phyloP scores from a whole-genome alignment of 2,329 filamentous ascomycete genomes.

The Eurotiales sp. region DNA sequence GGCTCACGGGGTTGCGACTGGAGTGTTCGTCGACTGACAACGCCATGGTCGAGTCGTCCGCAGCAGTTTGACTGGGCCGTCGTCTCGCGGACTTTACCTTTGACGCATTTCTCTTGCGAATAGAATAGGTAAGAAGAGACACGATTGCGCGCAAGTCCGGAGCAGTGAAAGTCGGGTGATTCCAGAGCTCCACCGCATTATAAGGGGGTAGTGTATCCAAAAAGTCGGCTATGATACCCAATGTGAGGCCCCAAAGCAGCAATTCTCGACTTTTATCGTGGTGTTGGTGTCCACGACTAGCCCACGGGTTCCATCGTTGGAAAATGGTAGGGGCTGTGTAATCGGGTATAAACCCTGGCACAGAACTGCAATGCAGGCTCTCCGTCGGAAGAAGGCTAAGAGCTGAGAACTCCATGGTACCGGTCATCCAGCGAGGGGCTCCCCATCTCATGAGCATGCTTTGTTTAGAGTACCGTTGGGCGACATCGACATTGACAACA shows the following conservation, averaged over 20 bases:
- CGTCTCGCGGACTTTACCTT: slow-evolving; percentile 30
- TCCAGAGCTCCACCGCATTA: slow-evolving; percentile 60
- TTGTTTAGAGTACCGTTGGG: slow-evolving; percentile 56
- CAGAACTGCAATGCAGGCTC: slow-evolving; percentile 55
- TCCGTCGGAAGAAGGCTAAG: slow-evolving; percentile 60
- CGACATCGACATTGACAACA: slow-evolving; percentile 61
- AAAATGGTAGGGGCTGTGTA: slow-evolving; percentile 19
- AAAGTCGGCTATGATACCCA: slow-evolving; percentile 65
- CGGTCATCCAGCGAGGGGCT: slow-evolving; percentile 55
- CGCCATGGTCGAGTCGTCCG: slow-evolving; percentile 34
- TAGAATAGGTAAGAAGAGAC: slow-evolving; percentile 56
- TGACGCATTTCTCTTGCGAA: slow-evolving; percentile 50
- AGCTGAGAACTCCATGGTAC: slow-evolving; percentile 65
- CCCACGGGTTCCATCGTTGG: slow-evolving; percentile 27
- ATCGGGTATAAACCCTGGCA: slow-evolving; percentile 47
- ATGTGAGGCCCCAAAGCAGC: slow-evolving; percentile 65
- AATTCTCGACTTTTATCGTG: slow-evolving; percentile 45
- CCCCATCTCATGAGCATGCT: slow-evolving; percentile 53
- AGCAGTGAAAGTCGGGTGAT: slow-evolving; percentile 65
- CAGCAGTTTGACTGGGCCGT: slow-evolving; percentile 29
- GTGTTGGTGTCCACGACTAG: slow-evolving; percentile 26
- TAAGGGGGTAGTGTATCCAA: slow-evolving; percentile 63
- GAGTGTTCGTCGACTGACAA: slow-evolving; percentile 22
- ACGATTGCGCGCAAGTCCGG: slow-evolving; percentile 59
- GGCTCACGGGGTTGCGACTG: neutral